Conservation (phyloP, 768 basidiomycete species). For the Pleurotus sapidus region DNA sequence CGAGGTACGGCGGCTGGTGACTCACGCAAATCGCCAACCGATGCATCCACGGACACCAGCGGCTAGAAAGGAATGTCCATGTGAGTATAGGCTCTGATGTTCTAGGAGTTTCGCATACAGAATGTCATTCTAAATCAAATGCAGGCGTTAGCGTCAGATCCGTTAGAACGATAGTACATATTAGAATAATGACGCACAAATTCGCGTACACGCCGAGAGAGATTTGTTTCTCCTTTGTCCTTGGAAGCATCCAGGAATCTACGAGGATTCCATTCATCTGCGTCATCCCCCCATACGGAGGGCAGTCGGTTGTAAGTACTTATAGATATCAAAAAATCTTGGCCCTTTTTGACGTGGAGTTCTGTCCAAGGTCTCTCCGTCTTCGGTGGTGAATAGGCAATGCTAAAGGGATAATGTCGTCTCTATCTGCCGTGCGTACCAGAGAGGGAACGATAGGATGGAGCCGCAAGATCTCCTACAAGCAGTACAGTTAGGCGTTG, state of each 20-base stretch:
- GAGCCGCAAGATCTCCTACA: slow-evolving; percentile 25
- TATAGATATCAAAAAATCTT: slow-evolving; percentile 29
- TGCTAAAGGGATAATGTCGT: slow-evolving; percentile 43
- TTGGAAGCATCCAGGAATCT: slow-evolving; percentile 12
- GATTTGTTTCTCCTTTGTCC: slow-evolving; percentile 7
- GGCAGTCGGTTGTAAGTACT: slow-evolving; percentile 26
- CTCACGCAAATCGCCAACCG: slow-evolving; percentile 13
- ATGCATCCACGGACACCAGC: slow-evolving; percentile 11
- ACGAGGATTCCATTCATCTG: slow-evolving; percentile 17
- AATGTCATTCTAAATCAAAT: not conserved
- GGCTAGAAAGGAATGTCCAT: not conserved
- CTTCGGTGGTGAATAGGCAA: slow-evolving; percentile 28
- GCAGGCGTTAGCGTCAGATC: too few species aligned
- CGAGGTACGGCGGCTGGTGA: not conserved
- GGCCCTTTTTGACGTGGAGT: slow-evolving; percentile 31
- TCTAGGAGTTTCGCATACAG: not conserved
- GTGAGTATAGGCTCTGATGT: not conserved
- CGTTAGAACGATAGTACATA: too few species aligned
- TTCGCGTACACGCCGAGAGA: slow-evolving; percentile 21
- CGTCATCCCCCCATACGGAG: slow-evolving; percentile 17
- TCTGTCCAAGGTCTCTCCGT: slow-evolving; percentile 28
- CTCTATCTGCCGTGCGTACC: slow-evolving; percentile 16
- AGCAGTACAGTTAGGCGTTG: not conserved
- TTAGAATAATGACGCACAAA: too few species aligned
- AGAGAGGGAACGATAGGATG: slow-evolving; percentile 27